Evolutionary conservation across 768 basidiomycete genomes (phyloP), one percentile per base, ranked within the genome.

Genomic region (Terana coerulea): DNA sequence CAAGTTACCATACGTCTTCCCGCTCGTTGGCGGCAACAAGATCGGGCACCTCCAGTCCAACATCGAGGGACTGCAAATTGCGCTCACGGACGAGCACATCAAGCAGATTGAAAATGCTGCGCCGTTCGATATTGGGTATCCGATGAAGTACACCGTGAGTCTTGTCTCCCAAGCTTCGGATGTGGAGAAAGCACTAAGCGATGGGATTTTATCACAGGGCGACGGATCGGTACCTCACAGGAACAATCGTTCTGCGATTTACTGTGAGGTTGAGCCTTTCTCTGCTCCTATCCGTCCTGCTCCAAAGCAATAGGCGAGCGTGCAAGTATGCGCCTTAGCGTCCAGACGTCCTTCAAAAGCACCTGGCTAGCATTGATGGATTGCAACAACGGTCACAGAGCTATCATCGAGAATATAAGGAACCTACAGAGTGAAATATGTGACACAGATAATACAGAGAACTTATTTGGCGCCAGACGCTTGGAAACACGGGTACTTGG

Each of bases 1-100:
- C 19, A 81, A 79, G 59, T 66, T 72, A 5, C 72, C 73, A 0
- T 75, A 68, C 47, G 74, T 77, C 0, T 78, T 79, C 63, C 76
- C 76, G 0, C 66, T 78, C 52, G 60, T 78, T n/a, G 76, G 77
- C 4, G 73, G 75, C 0, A 67, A 74, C 39, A 81, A 77, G 54
- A 61, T 77, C 22, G 75, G 76, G 55, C 74, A 80, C 28, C 60
- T 80, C 9, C 35, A 63, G 42, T 68, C 71, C 39, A 81, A 80
- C 54, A 49, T 79, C n/a, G 70, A 79, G 54, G 76, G 78, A 1
- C 59, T 80, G 2, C 65, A 71, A 10, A 71, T 81, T 28, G 52
- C 64, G 0, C 68, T 80, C 25, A 71, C 70, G 2, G 52, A 65
- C 0, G 71, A 72, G 26, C 76, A 80, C 19, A 72, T 79, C 35